Evolutionary conservation across 345 rosid genomes (phyloP), one percentile per base, ranked within the genome.

Genomic region (Stellera chamaejasme): DNA sequence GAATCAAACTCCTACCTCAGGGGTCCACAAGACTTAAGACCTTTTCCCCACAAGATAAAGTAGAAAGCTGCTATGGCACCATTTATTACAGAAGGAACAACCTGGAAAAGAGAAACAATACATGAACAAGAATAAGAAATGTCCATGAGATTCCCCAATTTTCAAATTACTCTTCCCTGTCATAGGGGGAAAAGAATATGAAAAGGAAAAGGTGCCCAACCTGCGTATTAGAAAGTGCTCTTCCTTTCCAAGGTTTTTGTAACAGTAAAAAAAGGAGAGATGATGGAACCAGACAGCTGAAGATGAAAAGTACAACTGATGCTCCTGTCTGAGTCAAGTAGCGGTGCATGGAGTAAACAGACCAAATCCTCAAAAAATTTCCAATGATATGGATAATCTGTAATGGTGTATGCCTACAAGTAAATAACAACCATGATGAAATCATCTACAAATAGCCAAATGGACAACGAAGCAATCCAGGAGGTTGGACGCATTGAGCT

Each of bases 231-330:
- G 96, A 77, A 63, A 93, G 92, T 3, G 92, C 72, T 60, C 99
- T 82, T 63, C 97, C 99, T 75, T 81, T 93, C 99, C 99, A 93
- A 54, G 99, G 97, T 73, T 89, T 93, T 61, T 93, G 99, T 69
- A 87, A 12, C 39, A 80, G 62, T 63, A 93, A 74, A 68, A 89
- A 87, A 45, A 83, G 1, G 65, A 84, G 48, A 45, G 97, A 77
- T 6, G 97, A 81, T 10, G 94, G 96, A 16, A 84, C 86, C 57
- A 93, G 63, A 77, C 97, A 93, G 58, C 85, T 65, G 81, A 93
- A 87, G 61, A 81, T 80, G 67, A 93, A 93, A 63, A 89, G 95
- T 55, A 77, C 78, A n/a, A 83, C 96, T 1, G 97, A 79, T 44
- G 96, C 90, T 60, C 95, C 96, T 1, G 92, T 87, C 39, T 83